These are phyloP conservation scores for Cenchrus americanus DNA, from an alignment of 176 grass and related monocot species.

Conservation along the genomic window DNA sequence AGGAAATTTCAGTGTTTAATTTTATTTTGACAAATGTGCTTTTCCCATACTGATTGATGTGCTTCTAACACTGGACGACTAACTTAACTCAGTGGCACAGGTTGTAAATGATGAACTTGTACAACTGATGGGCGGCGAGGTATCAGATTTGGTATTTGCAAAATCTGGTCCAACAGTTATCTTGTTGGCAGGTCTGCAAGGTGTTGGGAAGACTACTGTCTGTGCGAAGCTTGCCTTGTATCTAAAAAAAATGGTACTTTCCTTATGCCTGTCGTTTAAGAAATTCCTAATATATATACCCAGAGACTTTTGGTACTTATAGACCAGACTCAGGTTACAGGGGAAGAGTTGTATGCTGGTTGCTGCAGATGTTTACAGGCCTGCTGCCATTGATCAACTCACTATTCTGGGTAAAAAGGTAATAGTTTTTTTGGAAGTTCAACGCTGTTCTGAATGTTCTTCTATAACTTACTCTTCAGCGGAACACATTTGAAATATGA, in stretches of 20 bases:
- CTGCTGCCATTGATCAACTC: constrained; percentile 98
- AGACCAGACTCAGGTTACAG: constrained; percentile 63
- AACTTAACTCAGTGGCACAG: constrained; percentile 45
- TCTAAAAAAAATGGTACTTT: constrained; percentile 86
- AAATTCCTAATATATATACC: constrained; percentile 15
- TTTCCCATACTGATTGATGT: background rate
- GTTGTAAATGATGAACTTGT: constrained; percentile 92
- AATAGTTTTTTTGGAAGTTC: constrained; percentile 13
- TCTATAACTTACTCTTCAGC: background rate
- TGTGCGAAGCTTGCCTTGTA: constrained; percentile 92
- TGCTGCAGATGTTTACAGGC: constrained; percentile 96
- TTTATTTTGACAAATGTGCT: background rate
- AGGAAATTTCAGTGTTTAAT: background rate
- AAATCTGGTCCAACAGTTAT: constrained; percentile 81
- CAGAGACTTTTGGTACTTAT: constrained; percentile 48
- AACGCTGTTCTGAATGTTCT: constrained; percentile 5
- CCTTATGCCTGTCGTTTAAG: constrained; percentile 34
- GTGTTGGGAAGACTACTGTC: constrained; percentile 97
- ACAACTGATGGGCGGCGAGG: constrained; percentile 90
- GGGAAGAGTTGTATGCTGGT: constrained; percentile 97
- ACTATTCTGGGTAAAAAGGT: constrained; percentile 87
- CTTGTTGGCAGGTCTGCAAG: constrained; percentile 84
- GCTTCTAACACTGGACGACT: background rate
- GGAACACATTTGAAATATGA: constrained; percentile 38
- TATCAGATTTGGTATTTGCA: constrained; percentile 84